Evolutionary conservation across 768 basidiomycete genomes (phyloP).

Genomic region (Tylopilus sp.): DNA sequence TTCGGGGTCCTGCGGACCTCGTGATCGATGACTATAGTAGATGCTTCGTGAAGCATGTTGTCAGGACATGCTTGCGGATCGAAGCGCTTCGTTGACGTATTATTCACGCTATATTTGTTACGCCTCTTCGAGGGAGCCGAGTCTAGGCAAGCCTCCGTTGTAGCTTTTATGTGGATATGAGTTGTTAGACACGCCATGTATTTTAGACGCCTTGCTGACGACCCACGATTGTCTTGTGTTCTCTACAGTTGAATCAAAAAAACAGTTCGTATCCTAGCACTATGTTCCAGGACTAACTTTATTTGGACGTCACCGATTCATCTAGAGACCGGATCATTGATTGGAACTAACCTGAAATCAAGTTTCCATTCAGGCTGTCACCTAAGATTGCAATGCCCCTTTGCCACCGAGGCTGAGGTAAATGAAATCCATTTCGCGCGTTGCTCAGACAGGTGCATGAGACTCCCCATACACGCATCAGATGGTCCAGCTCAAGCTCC

Average conservation of each 20-base stretch:
- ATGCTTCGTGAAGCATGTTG: slow-evolving; percentile 7
- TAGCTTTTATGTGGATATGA: slow-evolving; percentile 11
- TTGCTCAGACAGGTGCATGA: background rate
- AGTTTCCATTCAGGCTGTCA: background rate
- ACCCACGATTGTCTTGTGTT: background rate
- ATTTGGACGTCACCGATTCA: background rate
- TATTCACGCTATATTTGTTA: slow-evolving; percentile 13
- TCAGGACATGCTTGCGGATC: slow-evolving; percentile 19
- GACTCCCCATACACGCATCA: no score
- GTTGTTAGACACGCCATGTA: slow-evolving; percentile 20
- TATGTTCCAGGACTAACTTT: background rate
- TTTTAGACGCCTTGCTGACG: slow-evolving; percentile 15
- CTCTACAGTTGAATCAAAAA: slow-evolving; percentile 2
- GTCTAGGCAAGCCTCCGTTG: slow-evolving; percentile 20
- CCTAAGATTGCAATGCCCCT: background rate
- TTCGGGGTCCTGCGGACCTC: slow-evolving; percentile 8
- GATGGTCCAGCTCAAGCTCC: no score
- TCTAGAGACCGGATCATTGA: background rate
- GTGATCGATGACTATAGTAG: slow-evolving; percentile 5
- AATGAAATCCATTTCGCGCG: background rate
- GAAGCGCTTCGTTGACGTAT: slow-evolving; percentile 21
- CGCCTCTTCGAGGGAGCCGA: slow-evolving; percentile 7
- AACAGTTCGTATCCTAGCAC: slow-evolving; percentile 1
- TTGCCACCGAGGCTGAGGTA: background rate
- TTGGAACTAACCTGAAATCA: background rate